Conservation (phyloP, 345 rosid genomes). For the Rhodamnia argentea region DNA sequence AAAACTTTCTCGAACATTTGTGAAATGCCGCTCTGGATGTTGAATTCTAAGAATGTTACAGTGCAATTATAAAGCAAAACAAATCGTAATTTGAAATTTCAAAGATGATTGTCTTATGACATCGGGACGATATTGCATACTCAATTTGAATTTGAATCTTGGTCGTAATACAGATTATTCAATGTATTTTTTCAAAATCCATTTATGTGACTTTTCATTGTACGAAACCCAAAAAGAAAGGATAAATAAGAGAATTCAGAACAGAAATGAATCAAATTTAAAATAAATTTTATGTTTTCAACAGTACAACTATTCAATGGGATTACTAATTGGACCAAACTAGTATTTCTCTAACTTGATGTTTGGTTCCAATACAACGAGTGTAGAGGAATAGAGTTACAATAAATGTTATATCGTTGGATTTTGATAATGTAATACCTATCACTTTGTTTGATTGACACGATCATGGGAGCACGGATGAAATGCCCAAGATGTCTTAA, state of each 20-base stretch:
- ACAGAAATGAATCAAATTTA: background rate
- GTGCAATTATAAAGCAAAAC: background rate
- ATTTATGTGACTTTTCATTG: background rate
- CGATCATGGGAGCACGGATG: background rate
- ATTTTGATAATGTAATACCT: background rate
- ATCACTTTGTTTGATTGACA: background rate
- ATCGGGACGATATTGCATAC: background rate
- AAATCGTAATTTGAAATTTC: background rate
- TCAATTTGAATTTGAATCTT: background rate
- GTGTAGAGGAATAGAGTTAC: background rate
- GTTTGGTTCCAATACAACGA: background rate
- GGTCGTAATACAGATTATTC: background rate
- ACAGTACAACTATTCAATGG: background rate
- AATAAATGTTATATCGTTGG: background rate
- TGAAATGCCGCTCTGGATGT: background rate
- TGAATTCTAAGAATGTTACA: background rate
- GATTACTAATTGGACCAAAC: background rate
- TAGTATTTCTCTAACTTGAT: background rate
- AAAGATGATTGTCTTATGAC: background rate
- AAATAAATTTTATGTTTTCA: background rate
- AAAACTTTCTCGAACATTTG: background rate
- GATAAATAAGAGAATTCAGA: background rate
- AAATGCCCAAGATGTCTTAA: background rate
- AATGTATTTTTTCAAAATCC: background rate
- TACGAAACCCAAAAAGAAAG: background rate